These are phyloP conservation scores for Irpex rosettiformis DNA, from an alignment of 1,284 basidiomycete species.

Conservation along the genomic window DNA sequence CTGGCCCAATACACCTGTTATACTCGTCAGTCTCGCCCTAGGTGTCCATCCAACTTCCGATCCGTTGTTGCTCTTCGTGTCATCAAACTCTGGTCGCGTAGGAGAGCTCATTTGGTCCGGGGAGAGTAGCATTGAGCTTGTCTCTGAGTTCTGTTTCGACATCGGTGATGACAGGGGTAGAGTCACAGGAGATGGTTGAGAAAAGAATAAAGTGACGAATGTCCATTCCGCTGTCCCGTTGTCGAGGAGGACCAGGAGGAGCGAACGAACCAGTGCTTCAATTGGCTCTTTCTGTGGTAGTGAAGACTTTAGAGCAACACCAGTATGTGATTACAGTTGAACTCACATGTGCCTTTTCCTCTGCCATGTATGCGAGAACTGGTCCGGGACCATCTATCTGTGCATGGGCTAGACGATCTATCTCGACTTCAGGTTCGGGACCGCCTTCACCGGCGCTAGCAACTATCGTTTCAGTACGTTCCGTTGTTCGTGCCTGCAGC, in stretches of 20 bases:
- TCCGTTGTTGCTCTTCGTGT: conserved; percentile 15
- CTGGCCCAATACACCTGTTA: conserved; percentile 24
- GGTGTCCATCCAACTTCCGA: conserved; percentile 17
- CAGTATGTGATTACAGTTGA: conserved; percentile 1
- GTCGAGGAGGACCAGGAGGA: conserved; percentile 87
- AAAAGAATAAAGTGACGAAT: conserved; percentile 84
- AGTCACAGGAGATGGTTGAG: conserved; percentile 28
- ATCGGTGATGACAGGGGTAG: conserved; percentile 6
- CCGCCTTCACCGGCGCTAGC: conserved; percentile 35
- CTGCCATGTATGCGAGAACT: conserved; percentile 81
- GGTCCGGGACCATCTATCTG: conserved; percentile 78
- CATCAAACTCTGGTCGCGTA: conserved; percentile 27
- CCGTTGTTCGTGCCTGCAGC: conserved; percentile 51
- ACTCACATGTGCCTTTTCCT: conserved; percentile 79
- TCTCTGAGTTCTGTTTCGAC: conserved; percentile 26
- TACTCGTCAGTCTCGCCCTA: conserved; percentile 24
- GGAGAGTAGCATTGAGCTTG: conserved; percentile 35
- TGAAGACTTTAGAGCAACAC: conserved; percentile 6
- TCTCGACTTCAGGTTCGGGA: conserved; percentile 36
- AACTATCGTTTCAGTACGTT: conserved; percentile 62
- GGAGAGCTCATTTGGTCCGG: conserved; percentile 33
- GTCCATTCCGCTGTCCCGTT: conserved; percentile 89
- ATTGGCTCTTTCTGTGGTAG: conserved; percentile 70
- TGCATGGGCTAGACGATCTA: conserved; percentile 60
- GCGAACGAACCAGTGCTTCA: conserved; percentile 81